Base-by-base conservation (phyloP, 2,329 filamentous ascomycete species). In the Cyclaneusma minus region DNA sequence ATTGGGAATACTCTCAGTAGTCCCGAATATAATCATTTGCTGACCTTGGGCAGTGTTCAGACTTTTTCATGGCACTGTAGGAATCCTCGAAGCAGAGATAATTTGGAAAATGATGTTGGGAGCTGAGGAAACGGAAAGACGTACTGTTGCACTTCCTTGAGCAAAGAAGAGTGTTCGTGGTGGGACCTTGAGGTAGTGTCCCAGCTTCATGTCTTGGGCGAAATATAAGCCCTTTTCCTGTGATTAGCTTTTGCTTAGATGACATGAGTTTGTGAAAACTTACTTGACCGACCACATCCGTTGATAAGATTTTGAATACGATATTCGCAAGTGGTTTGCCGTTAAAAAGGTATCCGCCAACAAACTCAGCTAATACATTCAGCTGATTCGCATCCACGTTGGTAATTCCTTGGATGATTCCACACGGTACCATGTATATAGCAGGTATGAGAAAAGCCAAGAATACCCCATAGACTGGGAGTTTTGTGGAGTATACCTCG, bases 171-270 rank as follows among this genome's bases (percentile, higher is more conserved):
- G 46, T 7, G 54, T 57, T 4, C 52, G 48, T 0, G 55, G 56
- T 0, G 60, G 53, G 21, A 64, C 56, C 37, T 65, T 63, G 29
- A 62, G 43, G 40, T 64, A 63, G 30, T 62, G 59, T 2, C 51
- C 60, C 18, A 64, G 42, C 40, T 64, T 64, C 51, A 63, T 51
- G 34, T 64, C 60, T 34, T 55, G 50, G 2, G 51, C 48, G 28
- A 62, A 63, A 20, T 52, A 57, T 10, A 60, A 47, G 0, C 51
- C 57, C 32, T n/a, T n/a, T n/a, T n/a, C n/a, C n/a, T n/a, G n/a
- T n/a, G n/a, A n/a, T n/a, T n/a, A n/a, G n/a, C n/a, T n/a, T n/a
- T n/a, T n/a, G n/a, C n/a, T n/a, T n/a, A n/a, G n/a, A n/a, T n/a
- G n/a, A n/a, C n/a, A n/a, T n/a, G n/a, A n/a, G n/a, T n/a, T n/a